Conservation (phyloP, 2,329 filamentous ascomycete genomes). For the Diaporthe caulivora region DNA sequence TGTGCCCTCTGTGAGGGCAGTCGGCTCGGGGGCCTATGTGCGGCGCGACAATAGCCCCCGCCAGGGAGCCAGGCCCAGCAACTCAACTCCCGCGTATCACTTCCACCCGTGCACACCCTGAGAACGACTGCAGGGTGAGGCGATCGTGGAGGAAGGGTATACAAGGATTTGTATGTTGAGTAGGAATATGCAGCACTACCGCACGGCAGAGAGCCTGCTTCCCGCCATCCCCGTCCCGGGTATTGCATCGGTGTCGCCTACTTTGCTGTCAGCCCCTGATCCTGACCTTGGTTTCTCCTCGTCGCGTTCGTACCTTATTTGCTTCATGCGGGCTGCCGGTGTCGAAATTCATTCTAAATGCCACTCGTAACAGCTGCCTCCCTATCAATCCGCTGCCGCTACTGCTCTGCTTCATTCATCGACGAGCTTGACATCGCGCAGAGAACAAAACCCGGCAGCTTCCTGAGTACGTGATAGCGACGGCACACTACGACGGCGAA, state of each 20-base stretch:
- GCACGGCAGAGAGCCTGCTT: constrained; percentile 25
- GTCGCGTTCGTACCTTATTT: neutral
- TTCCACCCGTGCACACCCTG: neutral
- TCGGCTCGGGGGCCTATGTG: neutral
- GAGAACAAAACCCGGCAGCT: neutral
- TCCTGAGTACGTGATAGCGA: neutral
- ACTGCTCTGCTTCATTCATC: neutral
- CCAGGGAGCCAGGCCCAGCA: neutral
- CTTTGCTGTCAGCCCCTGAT: constrained; percentile 20
- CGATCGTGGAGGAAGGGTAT: constrained; percentile 14
- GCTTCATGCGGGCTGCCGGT: neutral
- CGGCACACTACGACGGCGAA: neutral
- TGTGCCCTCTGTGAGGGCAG: neutral
- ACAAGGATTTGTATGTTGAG: neutral
- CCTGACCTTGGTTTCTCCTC: neutral
- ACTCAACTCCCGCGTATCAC: neutral
- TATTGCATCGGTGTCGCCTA: constrained; percentile 5
- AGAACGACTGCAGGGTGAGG: neutral
- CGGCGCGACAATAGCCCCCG: neutral
- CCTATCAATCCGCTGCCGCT: too few relatives aligned
- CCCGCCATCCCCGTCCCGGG: constrained; percentile 35
- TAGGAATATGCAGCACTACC: constrained; percentile 12
- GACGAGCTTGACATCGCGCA: neutral
- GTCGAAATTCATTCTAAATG: neutral
- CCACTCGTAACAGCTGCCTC: neutral